Percentiles rank a stretch among this genome's conserved stretches.
These are phyloP conservation scores for Sphaerulina musiva DNA, from an alignment of 2,329 filamentous ascomycete genomes.

Conservation along the genomic window DNA sequence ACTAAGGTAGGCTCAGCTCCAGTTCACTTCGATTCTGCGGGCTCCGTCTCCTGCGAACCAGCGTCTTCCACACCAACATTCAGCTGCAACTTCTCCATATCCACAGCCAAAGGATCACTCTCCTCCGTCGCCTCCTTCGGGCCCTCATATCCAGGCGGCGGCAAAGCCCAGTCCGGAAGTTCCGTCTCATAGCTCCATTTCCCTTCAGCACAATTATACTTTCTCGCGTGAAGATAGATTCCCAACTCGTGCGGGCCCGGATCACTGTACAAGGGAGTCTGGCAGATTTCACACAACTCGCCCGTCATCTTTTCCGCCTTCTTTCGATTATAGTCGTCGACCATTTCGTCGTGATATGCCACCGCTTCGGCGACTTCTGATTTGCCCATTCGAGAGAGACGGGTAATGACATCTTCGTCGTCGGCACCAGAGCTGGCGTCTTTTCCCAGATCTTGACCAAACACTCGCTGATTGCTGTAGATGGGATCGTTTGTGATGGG, in stretches of 20 bases:
- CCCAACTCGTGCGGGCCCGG: slow-evolving; percentile 84
- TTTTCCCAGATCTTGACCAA: slow-evolving; percentile 70
- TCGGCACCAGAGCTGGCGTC: slow-evolving; percentile 61
- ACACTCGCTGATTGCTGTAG: slow-evolving; percentile 89
- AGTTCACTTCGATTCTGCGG: too few relatives aligned
- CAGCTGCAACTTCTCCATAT: slow-evolving; percentile 36
- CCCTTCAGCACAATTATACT: slow-evolving; percentile 78
- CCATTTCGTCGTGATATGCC: slow-evolving; percentile 89
- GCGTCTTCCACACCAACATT: not conserved
- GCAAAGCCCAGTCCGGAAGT: slow-evolving; percentile 79
- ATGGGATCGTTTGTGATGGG: slow-evolving; percentile 97
- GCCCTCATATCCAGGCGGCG: slow-evolving; percentile 65
- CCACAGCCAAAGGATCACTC: slow-evolving; percentile 42
- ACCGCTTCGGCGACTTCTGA: slow-evolving; percentile 84
- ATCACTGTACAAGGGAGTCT: slow-evolving; percentile 86
- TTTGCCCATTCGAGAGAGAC: slow-evolving; percentile 86
- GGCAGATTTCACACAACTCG: slow-evolving; percentile 69
- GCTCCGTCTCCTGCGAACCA: too few relatives aligned
- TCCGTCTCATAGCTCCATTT: slow-evolving; percentile 82
- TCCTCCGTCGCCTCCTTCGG: slow-evolving; percentile 58
- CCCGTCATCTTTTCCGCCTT: slow-evolving; percentile 94
- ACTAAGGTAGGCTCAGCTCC: too few relatives aligned
- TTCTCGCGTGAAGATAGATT: slow-evolving; percentile 86
- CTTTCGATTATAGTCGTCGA: slow-evolving; percentile 79
- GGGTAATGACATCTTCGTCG: slow-evolving; percentile 83